Evolutionary conservation across 106 monocot genomes (phyloP).

Genomic region (Platanthera guangdongensis): DNA sequence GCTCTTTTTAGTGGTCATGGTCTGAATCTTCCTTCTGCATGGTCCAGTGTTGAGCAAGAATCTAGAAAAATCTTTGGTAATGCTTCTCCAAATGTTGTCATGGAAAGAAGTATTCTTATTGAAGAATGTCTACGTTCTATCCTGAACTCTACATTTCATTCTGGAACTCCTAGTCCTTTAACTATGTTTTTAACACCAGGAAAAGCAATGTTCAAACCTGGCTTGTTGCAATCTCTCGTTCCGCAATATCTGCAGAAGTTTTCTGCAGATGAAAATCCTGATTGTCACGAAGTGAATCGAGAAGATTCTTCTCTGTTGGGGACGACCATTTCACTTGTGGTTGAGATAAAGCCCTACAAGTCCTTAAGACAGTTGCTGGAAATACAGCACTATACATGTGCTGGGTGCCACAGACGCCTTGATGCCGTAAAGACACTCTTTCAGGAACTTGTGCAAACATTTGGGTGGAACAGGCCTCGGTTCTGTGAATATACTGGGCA

Average conservation of each 20-base stretch:
- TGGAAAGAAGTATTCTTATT: slow-evolving; percentile 71
- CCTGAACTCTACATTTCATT: slow-evolving; percentile 38
- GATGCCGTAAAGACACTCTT: slow-evolving; percentile 49
- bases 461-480: slow-evolving; percentile 63
- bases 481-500: slow-evolving; percentile 85
- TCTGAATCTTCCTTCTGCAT: slow-evolving; percentile 62
- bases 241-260: slow-evolving; percentile 36
- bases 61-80: slow-evolving; percentile 88
- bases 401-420: slow-evolving; percentile 64
- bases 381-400: slow-evolving; percentile 74
- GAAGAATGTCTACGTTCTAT: slow-evolving; percentile 81
- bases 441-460: slow-evolving; percentile 45
- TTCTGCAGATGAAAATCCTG: slow-evolving; percentile 17
- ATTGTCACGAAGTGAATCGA: neutral
- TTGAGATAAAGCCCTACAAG: slow-evolving; percentile 54
- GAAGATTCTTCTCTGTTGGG: slow-evolving; percentile 35
- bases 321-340: slow-evolving; percentile 66
- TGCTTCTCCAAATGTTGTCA: slow-evolving; percentile 66
- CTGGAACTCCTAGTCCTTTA: slow-evolving; percentile 55
- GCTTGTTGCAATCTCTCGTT: slow-evolving; percentile 26
- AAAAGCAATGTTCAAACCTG: slow-evolving; percentile 19
- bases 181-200: slow-evolving; percentile 63
- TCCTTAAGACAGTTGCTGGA: slow-evolving; percentile 68
- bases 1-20: slow-evolving; percentile 43
- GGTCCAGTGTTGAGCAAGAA: slow-evolving; percentile 64